Base-by-base conservation (phyloP, 2,329 filamentous ascomycete species). In the Penicillium fuscoglaucum region DNA sequence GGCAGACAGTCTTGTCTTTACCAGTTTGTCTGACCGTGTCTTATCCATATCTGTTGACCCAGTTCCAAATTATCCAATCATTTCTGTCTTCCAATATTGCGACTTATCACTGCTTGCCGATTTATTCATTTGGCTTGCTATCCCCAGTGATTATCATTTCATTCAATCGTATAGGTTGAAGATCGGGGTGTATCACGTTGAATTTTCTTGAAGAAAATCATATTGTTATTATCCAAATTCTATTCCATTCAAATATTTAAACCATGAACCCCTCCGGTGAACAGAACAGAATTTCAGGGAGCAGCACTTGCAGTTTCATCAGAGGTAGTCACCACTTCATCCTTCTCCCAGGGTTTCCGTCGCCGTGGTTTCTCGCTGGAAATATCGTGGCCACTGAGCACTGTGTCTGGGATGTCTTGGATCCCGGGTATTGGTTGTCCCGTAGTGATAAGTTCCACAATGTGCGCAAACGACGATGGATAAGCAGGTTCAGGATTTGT, bases 341-440 rank as follows among this genome's bases (percentile, higher is more conserved):
- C 80, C 66, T 81, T 90, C 78, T 96, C 93, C 93, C 93, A 97
- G 1, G 93, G 93, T 75, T 89, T 89, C 69, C 76, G 81, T 65
- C 87, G 79, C 65, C 75, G 79, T n/a, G 78, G 69, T 24, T 79
- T 80, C n/a, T 77, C 79, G 54, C 80, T 79, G 50, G 80, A 73
- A 24, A 83, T 83, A 60, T 89, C 88, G 60, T 90, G 84, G 5
- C 89, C 88, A 54, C 86, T 82, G 21, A 93, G 80, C 6, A 96
- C 80, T 0, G 88, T 95, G 65, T 91, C 85, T 5, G 93, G 91
- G 53, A 97, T 93, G 62, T 96, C 86, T 66, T 87, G 87, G 69
- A 97, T 96, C 0, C 93, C 93, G 1, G 92, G 91, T 44, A 97
- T 89, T 0, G 90, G 88, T 66, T 91, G 87, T 53, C 91, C 91